These are phyloP conservation scores for Lippia alba DNA, from an alignment of 305 asterid genomes.

Conservation along the genomic window DNA sequence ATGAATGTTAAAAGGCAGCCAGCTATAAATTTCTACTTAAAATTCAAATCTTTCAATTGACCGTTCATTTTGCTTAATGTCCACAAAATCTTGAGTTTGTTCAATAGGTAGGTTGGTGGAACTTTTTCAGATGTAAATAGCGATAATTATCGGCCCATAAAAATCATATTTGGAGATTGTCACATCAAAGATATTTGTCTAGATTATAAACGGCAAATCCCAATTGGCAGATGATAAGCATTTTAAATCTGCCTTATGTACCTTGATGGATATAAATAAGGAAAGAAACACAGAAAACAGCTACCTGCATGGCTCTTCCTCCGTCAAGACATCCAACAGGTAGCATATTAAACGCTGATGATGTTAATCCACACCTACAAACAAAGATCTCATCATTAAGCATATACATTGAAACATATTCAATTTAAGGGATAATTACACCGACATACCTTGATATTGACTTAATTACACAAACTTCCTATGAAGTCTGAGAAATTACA, in stretches of 20 bases:
- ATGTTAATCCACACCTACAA: constrained; percentile 89
- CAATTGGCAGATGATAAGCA: not conserved
- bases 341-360: constrained; percentile 95
- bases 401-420: constrained; percentile 19
- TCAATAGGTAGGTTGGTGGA: not conserved
- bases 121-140: not conserved
- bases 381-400: constrained; percentile 31
- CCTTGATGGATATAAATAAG: constrained; percentile 3
- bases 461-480: too few species aligned
- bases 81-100: not conserved
- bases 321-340: constrained; percentile 98
- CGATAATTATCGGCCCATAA: not conserved
- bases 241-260: constrained; percentile 12
- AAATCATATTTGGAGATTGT: not conserved
- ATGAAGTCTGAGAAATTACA: too few species aligned
- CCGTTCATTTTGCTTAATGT: not conserved
- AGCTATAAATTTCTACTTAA: not conserved
- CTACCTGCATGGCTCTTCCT: constrained; percentile 96
- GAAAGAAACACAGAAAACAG: not conserved
- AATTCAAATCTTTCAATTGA: constrained; percentile 1
- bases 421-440: too few species aligned
- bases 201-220: not conserved
- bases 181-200: not conserved
- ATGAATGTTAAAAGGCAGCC: not conserved
- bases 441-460: too few species aligned